Base-by-base conservation (phyloP, 1,139 yeast genomes). In the Kodamaea plutei region DNA sequence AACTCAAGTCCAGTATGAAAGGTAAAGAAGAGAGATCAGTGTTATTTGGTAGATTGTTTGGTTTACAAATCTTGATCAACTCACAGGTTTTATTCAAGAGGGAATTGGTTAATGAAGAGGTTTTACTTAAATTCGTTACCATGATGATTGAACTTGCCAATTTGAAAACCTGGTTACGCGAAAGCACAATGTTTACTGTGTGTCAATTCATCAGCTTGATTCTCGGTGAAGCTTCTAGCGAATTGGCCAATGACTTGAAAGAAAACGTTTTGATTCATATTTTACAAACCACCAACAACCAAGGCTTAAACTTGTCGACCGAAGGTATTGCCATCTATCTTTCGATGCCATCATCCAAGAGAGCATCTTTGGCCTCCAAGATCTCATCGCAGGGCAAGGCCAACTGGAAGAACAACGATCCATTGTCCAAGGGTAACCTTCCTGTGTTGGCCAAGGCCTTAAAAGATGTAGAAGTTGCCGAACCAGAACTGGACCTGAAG, bases 21-120 rank as follows among this genome's bases (percentile, higher is more conserved):
- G 96, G 95, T 5, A 84, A 80, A 47, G 95, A 87, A 48, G 85
- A 82, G 51, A 69, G 97, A 39, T 82, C 91, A 1, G 66, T 76
- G 9, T 60, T 84, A 19, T 87, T 91, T 62, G 98, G 96, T 5
- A 73, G 79, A 44, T 63, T 91, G 33, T 89, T 91, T 55, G 96
- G 96, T 0, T 63, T 85, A 20, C 93, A 89, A 52, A 76, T 85
- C 1, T 52, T 89, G 33, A 64, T 83, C 26, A 81, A 81, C 43
- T 76, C 84, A 4, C 56, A 57, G 16, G 52, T 79, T 2, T 64
- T 82, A 35, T 48, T 56, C 20, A 43, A 44, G 8, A 32, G 40
- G n/a, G 48, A 54, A 20, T 35, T 54, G 8, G 37, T 52, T 5
- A 40, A 56, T 27, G 44, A 47, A 1, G 62, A 58, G 1, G 64